Evolutionary conservation across 345 rosid species (phyloP).

Genomic region (Salix dunnii): DNA sequence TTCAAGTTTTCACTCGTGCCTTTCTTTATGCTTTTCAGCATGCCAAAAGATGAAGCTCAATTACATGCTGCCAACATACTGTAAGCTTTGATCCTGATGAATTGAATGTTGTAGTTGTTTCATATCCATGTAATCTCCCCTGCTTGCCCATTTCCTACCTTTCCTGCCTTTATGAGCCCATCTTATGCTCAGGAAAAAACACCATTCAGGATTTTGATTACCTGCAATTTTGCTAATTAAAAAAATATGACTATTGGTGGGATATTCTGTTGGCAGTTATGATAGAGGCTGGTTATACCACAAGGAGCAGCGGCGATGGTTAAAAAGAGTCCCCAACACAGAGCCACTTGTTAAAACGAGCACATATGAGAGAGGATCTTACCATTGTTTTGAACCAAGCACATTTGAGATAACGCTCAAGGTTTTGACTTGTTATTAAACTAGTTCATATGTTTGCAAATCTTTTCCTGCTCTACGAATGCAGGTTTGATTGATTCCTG

Average conservation of each 20-base stretch:
- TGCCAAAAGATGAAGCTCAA: constrained; percentile 98
- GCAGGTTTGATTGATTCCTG: neutral
- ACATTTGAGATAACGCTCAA: constrained; percentile 67
- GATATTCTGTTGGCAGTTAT: constrained; percentile 49
- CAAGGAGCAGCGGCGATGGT: constrained; percentile 80
- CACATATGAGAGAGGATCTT: constrained; percentile 78
- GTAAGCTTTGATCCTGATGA: constrained; percentile 41
- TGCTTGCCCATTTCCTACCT: neutral
- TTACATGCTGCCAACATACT: constrained; percentile 90
- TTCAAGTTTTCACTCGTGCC: neutral
- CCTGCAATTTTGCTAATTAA: neutral
- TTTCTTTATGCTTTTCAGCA: constrained; percentile 43
- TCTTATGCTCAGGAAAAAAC: neutral
- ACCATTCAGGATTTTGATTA: neutral
- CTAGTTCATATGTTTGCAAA: neutral
- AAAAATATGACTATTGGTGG: neutral
- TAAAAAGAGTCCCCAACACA: constrained; percentile 57
- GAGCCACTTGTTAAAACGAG: constrained; percentile 83
- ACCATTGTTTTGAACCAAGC: constrained; percentile 81
- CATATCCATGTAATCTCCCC: neutral
- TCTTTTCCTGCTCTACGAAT: neutral
- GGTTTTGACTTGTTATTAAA: constrained; percentile 44
- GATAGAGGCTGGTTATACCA: constrained; percentile 91
- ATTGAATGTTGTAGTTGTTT: neutral
- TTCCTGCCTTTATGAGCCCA: neutral